A percentile compares a stretch with the other conserved stretches of the same genome.
Conservation (phyloP, 768 basidiomycete species). For the Leccinellum albellum region DNA sequence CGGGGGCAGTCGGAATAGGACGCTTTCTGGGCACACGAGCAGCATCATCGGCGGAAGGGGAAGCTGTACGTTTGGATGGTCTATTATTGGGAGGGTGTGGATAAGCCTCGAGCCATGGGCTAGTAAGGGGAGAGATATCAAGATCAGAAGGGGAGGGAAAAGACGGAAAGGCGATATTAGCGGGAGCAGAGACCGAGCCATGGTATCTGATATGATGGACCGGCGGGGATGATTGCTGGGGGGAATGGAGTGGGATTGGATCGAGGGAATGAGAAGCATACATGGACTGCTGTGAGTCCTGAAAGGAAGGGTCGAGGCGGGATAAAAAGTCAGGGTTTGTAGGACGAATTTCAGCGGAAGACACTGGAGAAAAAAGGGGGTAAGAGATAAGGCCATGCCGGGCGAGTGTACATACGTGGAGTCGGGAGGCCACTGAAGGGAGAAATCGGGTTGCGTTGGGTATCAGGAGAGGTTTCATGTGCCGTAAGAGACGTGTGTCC, state of each 20-base stretch:
- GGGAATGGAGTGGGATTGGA: constrained; percentile 25
- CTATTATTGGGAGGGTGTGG: constrained; percentile 32
- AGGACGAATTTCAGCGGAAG: constrained; percentile 65
- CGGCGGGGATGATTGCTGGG: constrained; percentile 28
- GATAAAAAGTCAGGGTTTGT: constrained; percentile 57
- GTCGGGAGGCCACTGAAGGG: constrained; percentile 59
- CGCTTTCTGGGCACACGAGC: constrained; percentile 48
- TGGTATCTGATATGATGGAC: constrained; percentile 33
- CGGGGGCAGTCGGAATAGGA: constrained; percentile 39
- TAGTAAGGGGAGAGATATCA: constrained; percentile 76
- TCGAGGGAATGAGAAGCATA: constrained; percentile 26
- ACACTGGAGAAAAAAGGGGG: constrained; percentile 36
- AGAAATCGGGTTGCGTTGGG: constrained; percentile 33
- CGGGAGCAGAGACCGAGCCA: constrained; percentile 62
- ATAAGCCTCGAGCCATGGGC: constrained; percentile 73
- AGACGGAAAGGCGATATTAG: constrained; percentile 66
- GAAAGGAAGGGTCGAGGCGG: constrained; percentile 54
- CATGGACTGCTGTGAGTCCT: constrained; percentile 25
- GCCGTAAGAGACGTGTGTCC: constrained; percentile 36
- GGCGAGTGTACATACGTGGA: constrained; percentile 46
- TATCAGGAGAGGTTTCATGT: constrained; percentile 34
- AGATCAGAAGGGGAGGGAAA: constrained; percentile 49
- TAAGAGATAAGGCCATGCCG: constrained; percentile 12
- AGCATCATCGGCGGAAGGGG: constrained; percentile 53
- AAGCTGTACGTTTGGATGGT: constrained; percentile 50